Evolutionary conservation across 2,329 filamentous ascomycete species (phyloP), one percentile per base, ranked within the genome.

Genomic region (Sporothrix sp.): DNA sequence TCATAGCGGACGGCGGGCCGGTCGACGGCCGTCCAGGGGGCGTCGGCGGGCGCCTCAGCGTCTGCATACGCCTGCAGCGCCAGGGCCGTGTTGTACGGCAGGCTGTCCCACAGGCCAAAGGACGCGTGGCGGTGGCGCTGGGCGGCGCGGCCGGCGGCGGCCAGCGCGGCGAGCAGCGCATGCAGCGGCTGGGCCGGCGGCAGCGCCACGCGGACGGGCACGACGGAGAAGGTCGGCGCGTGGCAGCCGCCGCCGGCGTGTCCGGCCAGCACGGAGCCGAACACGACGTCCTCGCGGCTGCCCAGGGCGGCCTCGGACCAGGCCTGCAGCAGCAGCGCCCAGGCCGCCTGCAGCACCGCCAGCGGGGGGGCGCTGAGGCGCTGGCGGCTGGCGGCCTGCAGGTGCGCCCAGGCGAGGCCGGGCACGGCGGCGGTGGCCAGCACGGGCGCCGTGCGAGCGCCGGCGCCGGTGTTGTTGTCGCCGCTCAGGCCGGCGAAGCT

Each of bases 51-150:
- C 2, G 35, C 18, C 2, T 47, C 32, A 4, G 28, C 21, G 9
- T 39, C 21, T 1, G 44, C 51, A 45, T 59, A 67, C 44, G 62
- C 62, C 47, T 67, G 66, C 14, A 64, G 61, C 8, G 63, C 64
- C 9, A 68, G 50, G 10, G 62, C 57, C 1, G 65, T 68, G 38
- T 67, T 63, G 54, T 66, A 67, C 7, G 63, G 64, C 16, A 65
- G 52, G 6, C 58, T 54, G 58, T 62, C 21, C 55, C 59, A 35
- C 32, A 61, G 30, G 49, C 58, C 54, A 63, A 57, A 58, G 52
- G 58, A 48, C 40, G 57, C 46, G 57, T 60, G 43, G 57, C 58
- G 50, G 55, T 65, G 32, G 51, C 59, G 51, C 45, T 57, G 37
- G 27, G 36, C 20, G 32, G 57, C 30, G 18, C 50, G 32, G 7